Evolutionary conservation across 2,329 filamentous ascomycete genomes (phyloP), one percentile per base, ranked within the genome.

Genomic region (Furcasterigmium sp.): DNA sequence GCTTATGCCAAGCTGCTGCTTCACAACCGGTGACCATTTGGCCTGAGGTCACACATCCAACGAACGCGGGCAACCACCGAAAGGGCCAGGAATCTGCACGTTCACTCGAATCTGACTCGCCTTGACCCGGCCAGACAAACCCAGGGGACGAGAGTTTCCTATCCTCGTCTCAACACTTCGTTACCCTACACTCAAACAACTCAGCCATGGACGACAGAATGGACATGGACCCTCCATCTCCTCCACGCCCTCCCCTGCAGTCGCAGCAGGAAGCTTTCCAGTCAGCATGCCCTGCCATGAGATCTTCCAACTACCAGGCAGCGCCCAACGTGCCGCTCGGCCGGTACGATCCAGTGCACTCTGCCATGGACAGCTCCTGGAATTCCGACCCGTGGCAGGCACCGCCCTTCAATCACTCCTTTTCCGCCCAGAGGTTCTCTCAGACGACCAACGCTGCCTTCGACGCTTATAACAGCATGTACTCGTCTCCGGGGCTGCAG

Each of bases 321-420:
- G 26, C 34, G 15, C 20, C 25, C 26, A 18, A n/a, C n/a, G n/a
- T 41, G 5, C 34, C 37, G 17, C 44, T 35, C 19, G 37, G 39
- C 20, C 44, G 39, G 26, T 56, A 56, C 39, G 57, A 57, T 32
- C 51, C 57, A 15, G 52, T 59, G 29, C 57, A 60, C 41, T 47
- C 52, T 23, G 48, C 54, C 26, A 48, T 55, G 17, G 32, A 35
- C 3, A 50, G 42, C 37, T 43, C 51, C 29, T 62, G 59, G 59
- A 38, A 45, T 10, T 25, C 45, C 11, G 37, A 40, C 11, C 42
- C 36, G 18, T 26, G 26, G n/a, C 39, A 25, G 18, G 38, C 29
- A 32, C n/a, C 40, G 39, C 32, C 43, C 21, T 19, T 11, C 13
- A 8, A 13, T 38, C 32, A 11, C 42, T 15, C 23, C 14, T 10